Evolutionary conservation across 1,139 yeast species (phyloP).

Genomic region (Sugiyamaella castrensis): DNA sequence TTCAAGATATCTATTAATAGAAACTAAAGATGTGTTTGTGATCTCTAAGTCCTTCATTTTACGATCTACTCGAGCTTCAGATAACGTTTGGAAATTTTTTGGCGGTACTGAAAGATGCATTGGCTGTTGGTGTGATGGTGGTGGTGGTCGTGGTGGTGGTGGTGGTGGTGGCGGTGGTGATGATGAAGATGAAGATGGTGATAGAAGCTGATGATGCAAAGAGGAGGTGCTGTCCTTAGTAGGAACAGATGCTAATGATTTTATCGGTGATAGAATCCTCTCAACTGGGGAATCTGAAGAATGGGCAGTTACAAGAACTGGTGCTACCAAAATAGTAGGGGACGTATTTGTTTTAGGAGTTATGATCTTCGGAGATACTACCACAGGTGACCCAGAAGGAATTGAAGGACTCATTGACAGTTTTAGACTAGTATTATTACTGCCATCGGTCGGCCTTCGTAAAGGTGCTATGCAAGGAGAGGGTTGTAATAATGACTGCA

Average conservation of each 20-base stretch:
- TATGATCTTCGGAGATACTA: neutral
- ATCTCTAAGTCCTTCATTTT: constrained; percentile 34
- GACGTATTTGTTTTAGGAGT: neutral
- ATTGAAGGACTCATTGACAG: neutral
- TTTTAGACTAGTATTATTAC: neutral
- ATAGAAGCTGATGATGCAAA: too few species aligned
- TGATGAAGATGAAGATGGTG: neutral
- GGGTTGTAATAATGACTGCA: neutral
- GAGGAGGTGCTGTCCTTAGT: neutral
- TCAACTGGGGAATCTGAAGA: too few species aligned
- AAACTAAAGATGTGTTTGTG: constrained; percentile 30
- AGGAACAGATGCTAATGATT: neutral
- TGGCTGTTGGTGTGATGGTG: neutral
- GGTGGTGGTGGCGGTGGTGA: neutral
- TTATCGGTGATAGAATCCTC: too few species aligned
- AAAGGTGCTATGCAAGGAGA: too few species aligned
- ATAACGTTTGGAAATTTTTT: neutral
- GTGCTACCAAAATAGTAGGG: too few species aligned
- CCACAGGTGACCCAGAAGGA: neutral
- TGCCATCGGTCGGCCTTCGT: too few species aligned
- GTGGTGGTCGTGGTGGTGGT: neutral
- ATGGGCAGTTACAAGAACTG: too few species aligned
- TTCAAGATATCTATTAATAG: constrained; percentile 32
- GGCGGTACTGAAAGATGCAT: neutral
- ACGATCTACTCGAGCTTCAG: constrained; percentile 27